Percentiles rank a stretch among this genome's conserved stretches.
Conservation (phyloP, 2,329 filamentous ascomycete species). For the Pseudogymnoascus sp. region DNA sequence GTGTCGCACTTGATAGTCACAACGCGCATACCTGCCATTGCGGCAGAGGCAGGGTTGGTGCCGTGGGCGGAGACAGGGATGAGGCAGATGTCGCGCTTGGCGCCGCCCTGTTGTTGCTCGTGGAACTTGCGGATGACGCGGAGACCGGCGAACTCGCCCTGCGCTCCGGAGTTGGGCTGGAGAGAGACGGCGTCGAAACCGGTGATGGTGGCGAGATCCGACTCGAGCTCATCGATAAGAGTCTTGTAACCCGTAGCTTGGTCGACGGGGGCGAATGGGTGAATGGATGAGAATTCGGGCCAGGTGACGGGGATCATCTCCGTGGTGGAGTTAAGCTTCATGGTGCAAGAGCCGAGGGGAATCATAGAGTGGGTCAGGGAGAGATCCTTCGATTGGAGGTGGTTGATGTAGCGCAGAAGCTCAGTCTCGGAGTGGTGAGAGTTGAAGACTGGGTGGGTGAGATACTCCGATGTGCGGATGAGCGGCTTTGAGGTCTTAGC, state of each 20-base stretch:
- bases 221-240: constrained; percentile 66
- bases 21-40: constrained; percentile 93
- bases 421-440: constrained; percentile 92
- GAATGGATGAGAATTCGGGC: constrained; percentile 68
- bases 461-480: constrained; percentile 64
- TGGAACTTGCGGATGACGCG: constrained; percentile 82
- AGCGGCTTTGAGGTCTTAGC: constrained; percentile 49
- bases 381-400: constrained; percentile 88
- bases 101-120: constrained; percentile 57
- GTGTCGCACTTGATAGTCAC: constrained; percentile 86
- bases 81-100: constrained; percentile 78
- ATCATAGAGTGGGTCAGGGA: constrained; percentile 97
- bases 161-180: constrained; percentile 92
- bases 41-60: constrained; percentile 89
- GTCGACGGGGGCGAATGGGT: constrained; percentile 66
- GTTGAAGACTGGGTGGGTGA: constrained; percentile 93
- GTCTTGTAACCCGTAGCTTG: constrained; percentile 60
- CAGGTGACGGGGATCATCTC: constrained; percentile 86
- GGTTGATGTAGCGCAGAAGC: constrained; percentile 85
- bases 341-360: constrained; percentile 90
- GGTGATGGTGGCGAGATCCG: constrained; percentile 73
- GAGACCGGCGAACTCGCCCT: constrained; percentile 89
- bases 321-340: constrained; percentile 93
- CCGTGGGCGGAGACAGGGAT: constrained; percentile 94
- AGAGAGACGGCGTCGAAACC: constrained; percentile 85